phyloP scores from a whole-genome alignment of 2,329 filamentous ascomycete genomes.

The Capronia epimyces region DNA sequence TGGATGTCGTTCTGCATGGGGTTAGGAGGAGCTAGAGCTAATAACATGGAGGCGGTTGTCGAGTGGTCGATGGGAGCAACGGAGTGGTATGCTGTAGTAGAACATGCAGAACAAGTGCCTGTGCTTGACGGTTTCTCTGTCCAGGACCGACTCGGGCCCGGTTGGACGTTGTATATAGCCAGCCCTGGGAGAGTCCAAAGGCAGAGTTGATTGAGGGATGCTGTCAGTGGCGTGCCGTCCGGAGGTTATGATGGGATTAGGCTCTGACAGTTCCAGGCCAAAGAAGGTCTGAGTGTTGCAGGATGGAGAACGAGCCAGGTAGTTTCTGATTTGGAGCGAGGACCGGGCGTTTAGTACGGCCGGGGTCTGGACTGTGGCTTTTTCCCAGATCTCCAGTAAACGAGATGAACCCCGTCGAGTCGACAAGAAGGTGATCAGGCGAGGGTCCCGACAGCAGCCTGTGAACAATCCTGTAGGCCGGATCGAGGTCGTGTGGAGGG shows the following conservation, averaged over 20 bases:
- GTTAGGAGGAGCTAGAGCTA: constrained; percentile 45
- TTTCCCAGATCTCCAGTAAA: constrained; percentile 14
- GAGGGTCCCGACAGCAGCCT: constrained; percentile 1
- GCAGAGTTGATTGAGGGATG: constrained; percentile 11
- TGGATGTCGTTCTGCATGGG: constrained; percentile 44
- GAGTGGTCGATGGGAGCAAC: constrained; percentile 20
- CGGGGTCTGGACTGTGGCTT: constrained; percentile 22
- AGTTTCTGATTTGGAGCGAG: constrained; percentile 23
- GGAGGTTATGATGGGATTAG: constrained; percentile 1
- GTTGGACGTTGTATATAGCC: constrained; percentile 9
- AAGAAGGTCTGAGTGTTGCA: constrained; percentile 14
- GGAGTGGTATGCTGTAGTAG: constrained; percentile 16
- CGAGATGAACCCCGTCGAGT: constrained; percentile 11
- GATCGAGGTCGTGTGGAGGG: constrained; percentile 5
- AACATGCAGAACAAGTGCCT: constrained; percentile 15
- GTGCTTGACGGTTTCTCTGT: constrained; percentile 9
- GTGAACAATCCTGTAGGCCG: constrained; percentile 1
- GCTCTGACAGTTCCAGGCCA: constrained; percentile 6
- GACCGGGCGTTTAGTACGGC: constrained; percentile 12
- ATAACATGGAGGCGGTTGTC: constrained; percentile 42
- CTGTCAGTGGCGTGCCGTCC: constrained; percentile 19
- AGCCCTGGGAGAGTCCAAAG: neutral
- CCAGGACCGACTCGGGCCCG: constrained; percentile 4
- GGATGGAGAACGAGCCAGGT: constrained; percentile 13
- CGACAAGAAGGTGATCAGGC: constrained; percentile 6